These are phyloP conservation scores for Apiotrichum sp. DNA, from an alignment of 1,284 basidiomycete genomes.

Conservation along the genomic window DNA sequence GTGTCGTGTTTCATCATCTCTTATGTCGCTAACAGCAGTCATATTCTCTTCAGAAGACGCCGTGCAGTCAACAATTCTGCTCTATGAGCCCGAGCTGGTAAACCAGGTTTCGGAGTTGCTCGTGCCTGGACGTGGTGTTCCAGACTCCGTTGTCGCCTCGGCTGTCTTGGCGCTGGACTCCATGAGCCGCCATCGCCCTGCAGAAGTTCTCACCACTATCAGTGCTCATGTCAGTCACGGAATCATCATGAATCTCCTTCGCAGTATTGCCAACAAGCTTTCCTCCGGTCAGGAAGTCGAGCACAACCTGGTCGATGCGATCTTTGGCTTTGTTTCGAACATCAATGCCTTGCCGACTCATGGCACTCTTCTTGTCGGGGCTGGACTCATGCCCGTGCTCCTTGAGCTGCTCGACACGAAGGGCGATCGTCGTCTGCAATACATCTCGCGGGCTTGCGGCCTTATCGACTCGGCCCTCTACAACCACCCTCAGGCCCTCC, in stretches of 20 bases:
- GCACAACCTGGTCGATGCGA: conserved; percentile 74
- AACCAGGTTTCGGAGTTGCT: conserved; percentile 82
- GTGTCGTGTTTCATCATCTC: conserved; percentile 4
- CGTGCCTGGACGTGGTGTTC: conserved; percentile 56
- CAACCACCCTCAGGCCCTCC: conserved; percentile 66
- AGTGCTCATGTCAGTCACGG: conserved; percentile 97
- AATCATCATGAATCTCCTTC: conserved; percentile 77
- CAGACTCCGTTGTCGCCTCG: conserved; percentile 65
- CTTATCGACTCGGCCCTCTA: conserved; percentile 90
- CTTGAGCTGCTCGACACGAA: conserved; percentile 76
- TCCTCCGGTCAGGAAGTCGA: conserved; percentile 56
- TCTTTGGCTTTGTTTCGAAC: conserved; percentile 80
- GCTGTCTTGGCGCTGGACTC: conserved; percentile 86
- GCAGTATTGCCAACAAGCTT: conserved; percentile 69
- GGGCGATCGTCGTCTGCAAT: conserved; percentile 27
- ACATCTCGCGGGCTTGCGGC: conserved; percentile 61
- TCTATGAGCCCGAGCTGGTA: conserved; percentile 85
- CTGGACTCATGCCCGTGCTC: conserved; percentile 85
- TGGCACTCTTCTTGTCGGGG: conserved; percentile 90
- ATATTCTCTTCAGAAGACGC: conserved; percentile 70
- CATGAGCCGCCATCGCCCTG: conserved; percentile 72
- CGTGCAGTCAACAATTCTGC: conserved; percentile 74
- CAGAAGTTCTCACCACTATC: conserved; percentile 82
- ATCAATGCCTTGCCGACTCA: conserved; percentile 77
- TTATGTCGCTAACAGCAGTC: conserved; percentile 45